Base-by-base conservation (phyloP, 73 alveolate genomes). In the Paramecium primaurelia region DNA sequence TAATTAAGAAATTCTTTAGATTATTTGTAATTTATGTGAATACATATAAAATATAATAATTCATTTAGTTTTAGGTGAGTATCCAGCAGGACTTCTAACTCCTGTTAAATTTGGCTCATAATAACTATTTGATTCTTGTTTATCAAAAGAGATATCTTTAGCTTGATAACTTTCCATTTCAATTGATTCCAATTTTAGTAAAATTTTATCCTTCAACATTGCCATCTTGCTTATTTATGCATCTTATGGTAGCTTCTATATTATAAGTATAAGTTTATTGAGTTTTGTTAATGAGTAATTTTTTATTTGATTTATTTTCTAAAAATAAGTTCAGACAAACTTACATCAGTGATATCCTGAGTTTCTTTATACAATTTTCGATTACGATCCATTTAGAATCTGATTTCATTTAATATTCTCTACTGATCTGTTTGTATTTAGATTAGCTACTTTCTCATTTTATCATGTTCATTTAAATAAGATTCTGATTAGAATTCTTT, bases 401-500 rank as follows among this genome's bases (percentile, higher is more conserved):
- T 73, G 4, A 80, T 42, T 18, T 80, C 91, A 6, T 80, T 1
- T 11, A 44, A 26, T 28, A 80, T 8, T 18, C 49, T 40, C 20
- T 42, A 2, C 18, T 80, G 14, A 25, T 40, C 73, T n/a, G 32
- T 16, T 49, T 80, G n/a, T 4, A 80, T 40, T 22, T 80, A n/a
- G 11, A 80, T 16, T 26, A 80, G 51, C 36, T 45, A 12, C 18
- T 36, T 80, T 14, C 75, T 40, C 42, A 80, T 22, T 18, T 49
- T 80, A 51, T 80, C 91, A 47, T 80, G 91, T 25, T 80, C 91
- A 40, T 45, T 32, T 16, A 25, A n/a, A 44, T 42, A 80, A 4
- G 91, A 80, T 80, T 80, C 91, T 14, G 20, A 26, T 49, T 42
- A 11, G 51, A 80, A 80, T 14, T 47, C 91, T 36, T 47, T 80